Base-by-base conservation (phyloP, 169 alveolate species). In the Sarcocystis neurona region DNA sequence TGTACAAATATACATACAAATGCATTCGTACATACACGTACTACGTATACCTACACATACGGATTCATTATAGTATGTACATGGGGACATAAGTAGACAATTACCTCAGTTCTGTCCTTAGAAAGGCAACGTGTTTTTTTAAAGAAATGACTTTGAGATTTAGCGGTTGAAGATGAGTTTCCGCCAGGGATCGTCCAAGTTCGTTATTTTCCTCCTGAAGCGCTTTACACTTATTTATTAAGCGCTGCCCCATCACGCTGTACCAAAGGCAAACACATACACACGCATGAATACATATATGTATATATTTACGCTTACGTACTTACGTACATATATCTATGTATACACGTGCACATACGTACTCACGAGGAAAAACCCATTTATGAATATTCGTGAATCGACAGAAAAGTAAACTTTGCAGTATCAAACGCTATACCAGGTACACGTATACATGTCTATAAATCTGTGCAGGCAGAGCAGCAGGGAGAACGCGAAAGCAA, bases 181-280 rank as follows among this genome's bases (percentile, higher is more conserved):
- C 95, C 37, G 90, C 92, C 44, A 93, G 78, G n/a, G 94, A 85
- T 56, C 90, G 72, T n/a, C 95, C 95, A 10, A 93, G 58, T 75
- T 93, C 95, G 53, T 88, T 84, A 84, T 93, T 93, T 68, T 93
- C 95, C 46, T 93, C 94, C 88, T 91, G 95, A 43, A 93, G 80
- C 18, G 93, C 89, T 79, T 85, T 92, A 60, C 95, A 93, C 60
- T 93, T 93, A 37, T 80, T 93, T 46, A 93, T 91, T 2, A 93
- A 90, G 47, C 95, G 92, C 91, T 92, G 95, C 41, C 95, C 95
- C 27, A 92, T 89, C n/a, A 90, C 92, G 50, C 92, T 89, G 90
- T 79, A 30, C 27, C 39, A 84, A 80, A 10, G n/a, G 79, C 41
- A 60, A 60, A 77, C 44, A 23, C 90, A 47, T 15, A 75, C 4